These are phyloP conservation scores for Phanerochaete sordida DNA, from an alignment of 768 basidiomycete genomes.

Conservation along the genomic window DNA sequence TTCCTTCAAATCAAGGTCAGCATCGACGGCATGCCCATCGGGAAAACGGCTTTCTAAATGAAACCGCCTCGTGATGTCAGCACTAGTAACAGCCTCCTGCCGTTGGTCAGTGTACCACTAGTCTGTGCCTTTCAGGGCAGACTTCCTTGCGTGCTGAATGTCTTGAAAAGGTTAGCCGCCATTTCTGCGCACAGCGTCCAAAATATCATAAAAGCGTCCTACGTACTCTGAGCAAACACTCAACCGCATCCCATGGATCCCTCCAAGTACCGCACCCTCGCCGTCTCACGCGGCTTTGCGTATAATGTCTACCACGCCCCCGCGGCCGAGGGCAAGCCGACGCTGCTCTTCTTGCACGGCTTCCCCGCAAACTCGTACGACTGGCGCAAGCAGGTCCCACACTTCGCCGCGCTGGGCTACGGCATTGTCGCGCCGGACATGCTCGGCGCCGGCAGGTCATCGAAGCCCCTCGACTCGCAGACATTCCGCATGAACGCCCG, in stretches of 20 bases:
- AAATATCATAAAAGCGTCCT: no score
- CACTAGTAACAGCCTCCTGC: no score
- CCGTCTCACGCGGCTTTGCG: constrained; percentile 28
- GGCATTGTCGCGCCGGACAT: constrained; percentile 31
- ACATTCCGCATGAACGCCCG: constrained; percentile 23
- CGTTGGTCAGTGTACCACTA: no score
- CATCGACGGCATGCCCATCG: no score
- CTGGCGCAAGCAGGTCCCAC: constrained; percentile 38
- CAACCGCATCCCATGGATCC: constrained; percentile 22
- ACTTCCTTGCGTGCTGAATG: no score
- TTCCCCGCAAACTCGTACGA: constrained; percentile 39
- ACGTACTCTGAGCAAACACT: no score
- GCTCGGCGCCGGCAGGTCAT: constrained; percentile 39
- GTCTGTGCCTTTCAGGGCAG: no score
- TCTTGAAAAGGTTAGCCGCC: no score
- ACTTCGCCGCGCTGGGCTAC: constrained; percentile 37
- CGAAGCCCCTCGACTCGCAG: constrained; percentile 31
- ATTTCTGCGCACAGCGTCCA: no score
- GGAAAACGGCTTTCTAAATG: no score
- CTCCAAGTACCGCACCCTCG: constrained; percentile 30
- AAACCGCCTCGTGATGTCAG: no score
- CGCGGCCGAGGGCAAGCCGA: constrained; percentile 27
- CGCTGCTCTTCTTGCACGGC: constrained; percentile 41
- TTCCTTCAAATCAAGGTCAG: no score
- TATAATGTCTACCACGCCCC: constrained; percentile 32